Evolutionary conservation across 2,329 filamentous ascomycete species (phyloP).

Genomic region (Xylaria sp.): DNA sequence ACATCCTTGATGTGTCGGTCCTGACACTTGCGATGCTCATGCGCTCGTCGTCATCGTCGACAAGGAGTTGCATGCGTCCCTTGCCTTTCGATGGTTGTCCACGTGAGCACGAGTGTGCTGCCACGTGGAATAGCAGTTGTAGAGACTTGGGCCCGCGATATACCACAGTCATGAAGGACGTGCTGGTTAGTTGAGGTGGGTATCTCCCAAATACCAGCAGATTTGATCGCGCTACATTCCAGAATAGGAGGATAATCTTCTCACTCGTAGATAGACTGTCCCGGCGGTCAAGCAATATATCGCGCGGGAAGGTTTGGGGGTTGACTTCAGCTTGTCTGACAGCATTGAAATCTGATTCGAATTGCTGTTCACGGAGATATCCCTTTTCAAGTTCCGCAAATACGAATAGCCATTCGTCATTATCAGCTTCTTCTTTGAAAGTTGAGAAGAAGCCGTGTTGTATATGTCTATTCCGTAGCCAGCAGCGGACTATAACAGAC

Average conservation of each 20-base stretch:
- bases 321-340: background rate
- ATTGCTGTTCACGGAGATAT: background rate
- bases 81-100: background rate
- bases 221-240: background rate
- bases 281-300: background rate
- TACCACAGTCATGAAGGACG: background rate
- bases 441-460: background rate
- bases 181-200: background rate
- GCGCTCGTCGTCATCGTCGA: background rate
- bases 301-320: background rate
- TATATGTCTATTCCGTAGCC: background rate
- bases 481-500: background rate
- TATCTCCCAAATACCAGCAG: background rate
- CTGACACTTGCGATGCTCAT: background rate
- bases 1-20: background rate
- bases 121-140: background rate
- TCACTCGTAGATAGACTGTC: background rate
- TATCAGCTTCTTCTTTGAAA: background rate
- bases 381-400: background rate
- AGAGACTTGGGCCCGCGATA: background rate
- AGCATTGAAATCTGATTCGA: background rate
- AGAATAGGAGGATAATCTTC: background rate
- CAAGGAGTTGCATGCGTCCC: background rate
- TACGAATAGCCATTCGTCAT: background rate
- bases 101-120: background rate